These are phyloP conservation scores for Clonostachys sp. DNA, from an alignment of 2,329 filamentous ascomycete genomes.

Conservation along the genomic window DNA sequence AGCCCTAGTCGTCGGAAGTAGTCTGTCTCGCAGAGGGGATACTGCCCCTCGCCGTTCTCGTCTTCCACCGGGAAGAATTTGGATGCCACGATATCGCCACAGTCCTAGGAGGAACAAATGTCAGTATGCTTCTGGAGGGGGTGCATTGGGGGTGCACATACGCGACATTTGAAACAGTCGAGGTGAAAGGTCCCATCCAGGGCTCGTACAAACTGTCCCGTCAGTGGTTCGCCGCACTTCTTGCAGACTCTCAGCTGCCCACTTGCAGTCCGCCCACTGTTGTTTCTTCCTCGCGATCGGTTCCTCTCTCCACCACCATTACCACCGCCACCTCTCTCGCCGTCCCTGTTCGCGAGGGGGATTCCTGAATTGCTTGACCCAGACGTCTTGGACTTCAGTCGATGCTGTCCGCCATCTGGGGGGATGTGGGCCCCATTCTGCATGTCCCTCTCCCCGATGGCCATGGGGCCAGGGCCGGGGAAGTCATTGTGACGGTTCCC, in stretches of 20 bases:
- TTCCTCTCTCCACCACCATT: slow-evolving; percentile 42
- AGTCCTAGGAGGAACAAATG: slow-evolving; percentile 60
- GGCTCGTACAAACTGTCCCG: slow-evolving; percentile 93
- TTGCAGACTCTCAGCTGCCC: slow-evolving; percentile 67
- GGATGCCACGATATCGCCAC: slow-evolving; percentile 91
- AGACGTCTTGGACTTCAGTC: slow-evolving; percentile 24
- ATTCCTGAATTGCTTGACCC: slow-evolving; percentile 22
- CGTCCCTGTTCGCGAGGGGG: slow-evolving; percentile 10
- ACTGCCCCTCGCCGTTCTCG: slow-evolving; percentile 79
- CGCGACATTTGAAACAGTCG: slow-evolving; percentile 96
- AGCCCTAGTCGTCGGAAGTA: slow-evolving; percentile 92
- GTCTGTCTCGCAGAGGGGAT: slow-evolving; percentile 95
- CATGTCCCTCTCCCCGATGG: slow-evolving; percentile 2
- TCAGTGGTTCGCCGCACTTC: slow-evolving; percentile 83
- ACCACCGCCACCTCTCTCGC: background rate
- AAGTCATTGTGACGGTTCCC: too few species aligned
- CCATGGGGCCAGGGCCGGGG: too few species aligned
- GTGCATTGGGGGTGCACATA: slow-evolving; percentile 42
- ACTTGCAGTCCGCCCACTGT: slow-evolving; percentile 45
- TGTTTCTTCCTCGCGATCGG: slow-evolving; percentile 45
- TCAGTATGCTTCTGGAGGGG: background rate
- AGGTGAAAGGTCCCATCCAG: slow-evolving; percentile 92
- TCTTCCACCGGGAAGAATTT: slow-evolving; percentile 98
- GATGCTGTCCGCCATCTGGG: slow-evolving; percentile 25
- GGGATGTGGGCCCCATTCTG: slow-evolving; percentile 24